Percentiles rank a stretch among this genome's conserved stretches.
phyloP scores from a whole-genome alignment of 352 stramenopile species.

The Globisporangium emineosum region DNA sequence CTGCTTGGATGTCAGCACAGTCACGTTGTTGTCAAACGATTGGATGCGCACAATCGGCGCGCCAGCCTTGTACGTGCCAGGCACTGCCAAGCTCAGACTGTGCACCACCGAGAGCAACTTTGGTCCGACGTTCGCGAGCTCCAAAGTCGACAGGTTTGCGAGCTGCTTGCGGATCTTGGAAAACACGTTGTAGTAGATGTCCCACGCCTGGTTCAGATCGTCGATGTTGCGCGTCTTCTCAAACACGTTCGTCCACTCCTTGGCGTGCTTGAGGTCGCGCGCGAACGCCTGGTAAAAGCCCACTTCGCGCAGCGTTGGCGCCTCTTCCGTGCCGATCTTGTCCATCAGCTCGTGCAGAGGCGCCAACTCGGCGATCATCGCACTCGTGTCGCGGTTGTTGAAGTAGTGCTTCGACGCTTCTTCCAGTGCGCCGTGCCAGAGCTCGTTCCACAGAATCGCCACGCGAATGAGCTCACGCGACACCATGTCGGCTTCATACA shows the following conservation, averaged over 20 bases:
- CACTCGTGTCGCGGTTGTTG: constrained; percentile 94
- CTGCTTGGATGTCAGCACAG: constrained; percentile 99
- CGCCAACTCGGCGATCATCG: constrained; percentile 95
- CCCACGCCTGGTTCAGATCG: constrained; percentile 93
- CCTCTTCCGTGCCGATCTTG: constrained; percentile 67
- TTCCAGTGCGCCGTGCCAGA: constrained; percentile 98
- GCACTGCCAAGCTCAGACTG: constrained; percentile 96
- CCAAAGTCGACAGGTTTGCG: constrained; percentile 94
- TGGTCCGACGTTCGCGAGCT: constrained; percentile 97
- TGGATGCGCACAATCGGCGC: constrained; percentile 86
- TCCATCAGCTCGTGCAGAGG: constrained; percentile 93
- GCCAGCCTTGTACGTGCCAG: constrained; percentile 87
- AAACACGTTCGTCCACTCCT: constrained; percentile 83
- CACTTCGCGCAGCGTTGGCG: constrained; percentile 79
- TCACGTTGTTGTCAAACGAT: constrained; percentile 94
- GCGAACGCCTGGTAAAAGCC: constrained; percentile 91
- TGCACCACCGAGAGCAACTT: constrained; percentile 94
- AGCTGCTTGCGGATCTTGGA: constrained; percentile 91
- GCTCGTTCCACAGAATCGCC: constrained; percentile 99
- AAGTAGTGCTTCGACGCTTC: constrained; percentile 98
- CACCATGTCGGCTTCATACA: constrained; percentile 96
- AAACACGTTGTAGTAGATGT: constrained; percentile 99
- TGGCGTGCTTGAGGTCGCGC: constrained; percentile 86
- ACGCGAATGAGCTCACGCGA: constrained; percentile 98
- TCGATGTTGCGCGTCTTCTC: constrained; percentile 75